phyloP scores from a whole-genome alignment of 306 rosid genomes.

The Pueraria montana region DNA sequence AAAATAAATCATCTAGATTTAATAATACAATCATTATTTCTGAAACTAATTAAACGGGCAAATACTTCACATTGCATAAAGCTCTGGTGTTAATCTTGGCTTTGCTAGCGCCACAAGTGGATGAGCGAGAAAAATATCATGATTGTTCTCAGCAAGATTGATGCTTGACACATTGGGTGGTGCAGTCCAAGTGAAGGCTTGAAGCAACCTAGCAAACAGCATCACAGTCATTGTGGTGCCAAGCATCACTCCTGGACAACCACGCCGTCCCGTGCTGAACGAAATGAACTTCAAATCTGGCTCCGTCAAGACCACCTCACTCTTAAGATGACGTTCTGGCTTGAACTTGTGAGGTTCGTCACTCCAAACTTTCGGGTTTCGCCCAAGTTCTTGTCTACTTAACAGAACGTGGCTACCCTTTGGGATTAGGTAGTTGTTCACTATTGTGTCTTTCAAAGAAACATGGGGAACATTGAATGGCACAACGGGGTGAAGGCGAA shows the following conservation, averaged over 20 bases:
- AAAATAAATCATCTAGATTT: no score
- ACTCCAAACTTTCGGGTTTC: slow-evolving; percentile 44
- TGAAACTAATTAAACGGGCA: no score
- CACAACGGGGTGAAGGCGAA: slow-evolving; percentile 50
- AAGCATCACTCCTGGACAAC: slow-evolving; percentile 19
- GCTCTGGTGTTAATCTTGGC: no score
- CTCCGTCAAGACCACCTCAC: slow-evolving; percentile 16
- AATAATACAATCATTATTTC: no score
- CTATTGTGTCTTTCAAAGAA: slow-evolving; percentile 24
- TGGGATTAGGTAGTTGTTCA: slow-evolving; percentile 56
- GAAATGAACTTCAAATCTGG: slow-evolving; percentile 35
- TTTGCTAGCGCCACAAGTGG: no score
- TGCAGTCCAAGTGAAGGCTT: neutral
- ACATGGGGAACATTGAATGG: slow-evolving; percentile 48
- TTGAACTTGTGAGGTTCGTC: slow-evolving; percentile 41
- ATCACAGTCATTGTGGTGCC: slow-evolving; percentile 31
- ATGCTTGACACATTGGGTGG: neutral
- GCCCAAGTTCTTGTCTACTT: slow-evolving; percentile 45
- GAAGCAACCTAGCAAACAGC: neutral
- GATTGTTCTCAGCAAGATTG: neutral
- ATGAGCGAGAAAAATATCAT: neutral
- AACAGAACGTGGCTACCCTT: slow-evolving; percentile 52
- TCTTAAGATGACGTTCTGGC: slow-evolving; percentile 50
- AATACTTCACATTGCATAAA: neutral
- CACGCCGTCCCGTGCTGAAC: slow-evolving; percentile 34